Evolutionary conservation across 306 rosid genomes (phyloP), one percentile per base, ranked within the genome.

Genomic region (Pyrus communis): DNA sequence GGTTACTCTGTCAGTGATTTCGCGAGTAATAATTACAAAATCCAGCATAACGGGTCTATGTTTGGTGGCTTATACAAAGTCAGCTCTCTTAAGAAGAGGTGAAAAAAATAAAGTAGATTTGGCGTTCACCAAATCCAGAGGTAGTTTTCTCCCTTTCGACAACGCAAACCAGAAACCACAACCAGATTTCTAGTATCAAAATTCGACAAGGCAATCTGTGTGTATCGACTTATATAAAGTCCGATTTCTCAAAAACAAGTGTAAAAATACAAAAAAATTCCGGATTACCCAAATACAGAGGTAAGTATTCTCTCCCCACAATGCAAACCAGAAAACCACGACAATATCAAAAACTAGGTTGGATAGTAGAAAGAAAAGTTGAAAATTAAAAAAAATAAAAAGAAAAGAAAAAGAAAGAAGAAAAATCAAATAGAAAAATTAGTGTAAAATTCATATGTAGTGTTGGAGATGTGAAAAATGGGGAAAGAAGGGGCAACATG

Each of bases 1-100:
- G 10, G 19, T 61, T 13, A 13, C 14, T 61, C 2, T 28, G 17
- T 27, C 0, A 35, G 6, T 70, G 19, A 19, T 27, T 15, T 28
- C 1, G 0, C 15, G 0, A 11, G 14, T 11, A 14, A 54, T 54
- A 12, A 42, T 54, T 31, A 71, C 1, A 21, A 28, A 71, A 40
- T 70, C 2, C 2, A 0, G 21, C 4, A 21, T 0, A 1, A 0
- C 35, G 3, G 8, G 4, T 61, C 0, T 5, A 2, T 6, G 28
- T 25, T 25, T 13, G 11, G 33, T 0, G 4, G 0, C 30, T 23
- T 61, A 27, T 27, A 2, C 1, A 23, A 27, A 61, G 19, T 61
- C 19, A 23, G 18, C 35, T 61, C 31, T 15, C 66, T 27, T 2
- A 61, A 0, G 1, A 27, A 61, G 2, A 1, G 7, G 66, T 61